Evolutionary conservation across 257 asterid genomes (phyloP), one percentile per base, ranked within the genome.

Genomic region (Hygrophila difformis): DNA sequence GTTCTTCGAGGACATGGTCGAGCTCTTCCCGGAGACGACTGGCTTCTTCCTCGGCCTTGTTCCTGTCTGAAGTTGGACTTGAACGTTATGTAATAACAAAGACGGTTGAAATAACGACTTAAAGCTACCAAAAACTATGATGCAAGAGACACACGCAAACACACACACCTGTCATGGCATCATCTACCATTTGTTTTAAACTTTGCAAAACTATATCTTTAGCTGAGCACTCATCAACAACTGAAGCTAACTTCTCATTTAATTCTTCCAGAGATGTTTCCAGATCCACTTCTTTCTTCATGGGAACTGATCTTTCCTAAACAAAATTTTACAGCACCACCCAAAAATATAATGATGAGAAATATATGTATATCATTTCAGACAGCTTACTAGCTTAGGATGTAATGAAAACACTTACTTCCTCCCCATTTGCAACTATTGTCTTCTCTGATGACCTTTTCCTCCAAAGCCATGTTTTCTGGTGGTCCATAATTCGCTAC

Each of bases 391-490:
- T n/a, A n/a, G n/a, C n/a, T n/a, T n/a, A n/a, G n/a, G n/a, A n/a
- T n/a, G n/a, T n/a, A 35, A 51, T 37, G n/a, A 56, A 18, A 44
- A 28, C 3, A 24, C 61, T 55, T 81, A 84, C 97, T 78, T 74
- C 94, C 7, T 75, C 83, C 44, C 53, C 74, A 69, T 7, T 71
- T 43, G 84, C 65, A 52, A 78, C 76, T 44, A 78, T 64, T 1
- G 75, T 64, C 72, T 87, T 84, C 81, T 81, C 95, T 0, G 84
- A 63, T 15, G 79, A 63, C 57, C 68, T 71, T 53, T 71, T 87
- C 50, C 66, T 81, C 95, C 97, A 84, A 4, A 84, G 76, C 97
- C 97, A 84, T 23, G 71, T 39, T 72, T 78, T 84, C 62, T 84
- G 93, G 56, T 84, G n/a, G 58, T 84, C 97, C 97, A 88, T 88